These are phyloP conservation scores for Neurospora sublineolata DNA, from an alignment of 495 filamentous ascomycete species.

Conservation along the genomic window DNA sequence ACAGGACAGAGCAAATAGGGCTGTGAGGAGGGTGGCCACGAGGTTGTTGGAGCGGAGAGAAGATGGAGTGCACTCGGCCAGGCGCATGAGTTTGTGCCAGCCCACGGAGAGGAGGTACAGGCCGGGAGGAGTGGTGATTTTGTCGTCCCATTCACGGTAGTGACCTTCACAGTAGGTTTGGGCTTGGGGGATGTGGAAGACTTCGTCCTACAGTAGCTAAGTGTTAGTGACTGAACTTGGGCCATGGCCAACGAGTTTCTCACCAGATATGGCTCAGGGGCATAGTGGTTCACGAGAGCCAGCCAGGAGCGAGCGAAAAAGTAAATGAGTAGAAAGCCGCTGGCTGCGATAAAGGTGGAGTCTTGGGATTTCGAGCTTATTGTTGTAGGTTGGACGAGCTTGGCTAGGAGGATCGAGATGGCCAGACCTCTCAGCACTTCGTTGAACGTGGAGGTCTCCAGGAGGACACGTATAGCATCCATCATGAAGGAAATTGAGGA, in stretches of 20 bases:
- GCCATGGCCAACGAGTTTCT: constrained; percentile 8
- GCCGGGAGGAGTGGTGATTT: constrained; percentile 91
- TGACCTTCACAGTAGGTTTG: constrained; percentile 69
- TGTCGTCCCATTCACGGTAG: constrained; percentile 79
- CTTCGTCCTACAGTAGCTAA: constrained; percentile 56
- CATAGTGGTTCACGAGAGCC: constrained; percentile 31
- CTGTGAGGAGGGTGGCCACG: constrained; percentile 29
- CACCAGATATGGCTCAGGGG: constrained; percentile 76
- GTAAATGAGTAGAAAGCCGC: constrained; percentile 9
- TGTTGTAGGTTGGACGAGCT: neutral
- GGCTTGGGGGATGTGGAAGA: constrained; percentile 90
- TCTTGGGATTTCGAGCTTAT: neutral
- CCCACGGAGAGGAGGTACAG: constrained; percentile 54
- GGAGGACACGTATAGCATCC: constrained; percentile 4
- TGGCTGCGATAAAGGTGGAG: neutral
- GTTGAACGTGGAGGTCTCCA: neutral
- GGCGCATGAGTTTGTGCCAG: constrained; percentile 17
- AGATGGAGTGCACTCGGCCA: constrained; percentile 31
- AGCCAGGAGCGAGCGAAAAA: constrained; percentile 20
- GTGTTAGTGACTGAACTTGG: constrained; percentile 3
- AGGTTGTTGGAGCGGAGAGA: constrained; percentile 43
- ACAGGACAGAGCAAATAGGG: constrained; percentile 24
- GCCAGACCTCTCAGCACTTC: constrained; percentile 9
- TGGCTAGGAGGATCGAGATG: constrained; percentile 3
- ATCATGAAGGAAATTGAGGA: constrained; percentile 2